Percentiles rank a stretch among this genome's conserved stretches.
These are phyloP conservation scores for Mycena chlorophos DNA, from an alignment of 768 basidiomycete genomes.

Conservation along the genomic window DNA sequence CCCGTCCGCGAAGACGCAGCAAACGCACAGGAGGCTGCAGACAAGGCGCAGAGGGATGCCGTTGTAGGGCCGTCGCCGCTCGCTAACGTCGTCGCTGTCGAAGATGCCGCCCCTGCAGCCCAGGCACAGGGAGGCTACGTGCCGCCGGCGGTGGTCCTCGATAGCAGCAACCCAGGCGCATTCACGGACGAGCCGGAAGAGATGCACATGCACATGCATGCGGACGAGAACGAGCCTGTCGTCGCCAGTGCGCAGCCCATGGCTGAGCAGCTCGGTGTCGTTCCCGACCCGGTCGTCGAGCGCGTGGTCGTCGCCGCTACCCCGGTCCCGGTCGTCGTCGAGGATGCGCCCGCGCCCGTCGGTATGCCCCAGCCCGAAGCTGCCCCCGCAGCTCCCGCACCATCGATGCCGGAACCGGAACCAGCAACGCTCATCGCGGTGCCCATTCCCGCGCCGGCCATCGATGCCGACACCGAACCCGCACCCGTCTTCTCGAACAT, in stretches of 20 bases:
- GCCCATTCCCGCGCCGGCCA: constrained; percentile 3
- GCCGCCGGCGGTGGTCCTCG: constrained; percentile 39
- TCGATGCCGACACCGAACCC: constrained; percentile 7
- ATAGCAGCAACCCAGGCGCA: constrained; percentile 48
- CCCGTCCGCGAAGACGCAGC: constrained; percentile 59
- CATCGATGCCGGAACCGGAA: constrained; percentile 9
- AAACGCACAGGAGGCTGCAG: constrained; percentile 29
- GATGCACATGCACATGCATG: constrained; percentile 34
- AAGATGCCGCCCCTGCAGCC: constrained; percentile 4
- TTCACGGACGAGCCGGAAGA: constrained; percentile 55
- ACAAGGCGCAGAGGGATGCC: constrained; percentile 23
- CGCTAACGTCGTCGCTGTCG: constrained; percentile 30
- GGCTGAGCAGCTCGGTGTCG: too few species aligned
- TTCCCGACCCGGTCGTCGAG: too few species aligned
- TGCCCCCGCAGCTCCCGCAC: constrained; percentile 24
- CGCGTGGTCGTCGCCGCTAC: too few species aligned
- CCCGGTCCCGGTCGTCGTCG: too few species aligned
- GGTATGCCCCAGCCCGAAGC: not conserved
- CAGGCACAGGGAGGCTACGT: constrained; percentile 30
- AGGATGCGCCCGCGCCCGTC: too few species aligned
- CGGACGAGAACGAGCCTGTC: constrained; percentile 26
- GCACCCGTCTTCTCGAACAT: constrained; percentile 7
- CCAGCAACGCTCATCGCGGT: not conserved
- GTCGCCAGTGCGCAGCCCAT: not conserved
- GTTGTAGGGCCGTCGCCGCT: constrained; percentile 45